Conservation (phyloP, 768 basidiomycete genomes). For the Kwoniella bestiolae region DNA sequence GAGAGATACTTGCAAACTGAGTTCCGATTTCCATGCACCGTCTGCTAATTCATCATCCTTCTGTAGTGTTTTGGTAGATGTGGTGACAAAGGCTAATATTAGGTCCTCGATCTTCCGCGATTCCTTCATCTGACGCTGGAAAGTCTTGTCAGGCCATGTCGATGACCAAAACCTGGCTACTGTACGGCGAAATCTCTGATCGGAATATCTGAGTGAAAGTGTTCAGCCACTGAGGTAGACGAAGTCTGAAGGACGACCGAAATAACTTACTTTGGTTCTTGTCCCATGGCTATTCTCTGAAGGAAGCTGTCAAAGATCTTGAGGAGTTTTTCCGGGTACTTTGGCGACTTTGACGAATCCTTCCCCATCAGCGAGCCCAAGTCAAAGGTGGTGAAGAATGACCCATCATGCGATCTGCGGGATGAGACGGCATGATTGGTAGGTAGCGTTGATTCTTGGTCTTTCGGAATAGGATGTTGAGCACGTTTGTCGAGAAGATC, state of each 20-base stretch:
- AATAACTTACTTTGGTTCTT: constrained; percentile 76
- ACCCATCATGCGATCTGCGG: constrained; percentile 27
- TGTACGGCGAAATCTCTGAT: constrained; percentile 83
- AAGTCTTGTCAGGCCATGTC: constrained; percentile 80
- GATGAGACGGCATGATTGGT: constrained; percentile 5
- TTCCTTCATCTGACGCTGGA: constrained; percentile 90
- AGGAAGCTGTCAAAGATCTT: constrained; percentile 88
- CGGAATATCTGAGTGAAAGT: constrained; percentile 73
- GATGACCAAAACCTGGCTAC: constrained; percentile 87
- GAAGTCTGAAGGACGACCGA: neutral
- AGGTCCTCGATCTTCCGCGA: constrained; percentile 97
- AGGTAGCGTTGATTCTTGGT: neutral
- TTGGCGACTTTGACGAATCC: constrained; percentile 68
- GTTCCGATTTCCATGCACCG: constrained; percentile 89
- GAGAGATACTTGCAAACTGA: constrained; percentile 86
- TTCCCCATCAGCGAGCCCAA: constrained; percentile 34
- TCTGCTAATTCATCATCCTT: constrained; percentile 82
- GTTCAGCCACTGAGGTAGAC: neutral
- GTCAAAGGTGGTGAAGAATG: constrained; percentile 40
- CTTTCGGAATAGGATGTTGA: neutral
- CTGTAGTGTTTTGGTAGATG: constrained; percentile 82
- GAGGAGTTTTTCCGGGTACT: constrained; percentile 90
- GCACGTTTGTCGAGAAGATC: neutral
- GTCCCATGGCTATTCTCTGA: constrained; percentile 91
- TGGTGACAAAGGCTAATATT: constrained; percentile 92